Percentiles rank a stretch among this genome's conserved stretches.
Evolutionary conservation across 2,329 filamentous ascomycete genomes (phyloP).

Genomic region (Colletotrichum sp.): DNA sequence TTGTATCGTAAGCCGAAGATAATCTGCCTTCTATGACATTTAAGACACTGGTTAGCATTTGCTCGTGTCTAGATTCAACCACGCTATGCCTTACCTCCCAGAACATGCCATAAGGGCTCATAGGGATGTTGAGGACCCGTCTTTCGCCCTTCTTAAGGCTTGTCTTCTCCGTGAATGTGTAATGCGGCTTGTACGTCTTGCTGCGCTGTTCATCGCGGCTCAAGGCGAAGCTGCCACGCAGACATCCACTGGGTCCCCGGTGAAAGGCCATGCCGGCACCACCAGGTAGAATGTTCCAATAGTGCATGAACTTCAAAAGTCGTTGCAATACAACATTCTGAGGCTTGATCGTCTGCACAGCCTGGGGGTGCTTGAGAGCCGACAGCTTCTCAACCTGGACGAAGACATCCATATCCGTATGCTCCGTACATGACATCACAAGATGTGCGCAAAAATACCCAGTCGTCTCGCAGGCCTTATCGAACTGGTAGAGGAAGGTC

Average conservation of each 20-base stretch:
- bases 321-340: background rate
- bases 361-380: background rate
- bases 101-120: background rate
- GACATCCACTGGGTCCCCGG: background rate
- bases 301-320: background rate
- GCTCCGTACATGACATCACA: background rate
- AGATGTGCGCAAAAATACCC: background rate
- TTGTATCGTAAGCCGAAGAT: background rate
- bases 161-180: background rate
- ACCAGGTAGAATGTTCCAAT: background rate
- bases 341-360: background rate
- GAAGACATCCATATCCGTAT: background rate
- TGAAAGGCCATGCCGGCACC: background rate
- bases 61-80: background rate
- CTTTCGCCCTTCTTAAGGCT: background rate
- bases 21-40: background rate
- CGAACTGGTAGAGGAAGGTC: background rate
- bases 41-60: background rate
- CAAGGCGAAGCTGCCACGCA: background rate
- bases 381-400: background rate
- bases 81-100: background rate
- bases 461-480: background rate
- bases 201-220: background rate
- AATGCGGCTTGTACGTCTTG: background rate
- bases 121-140: background rate